phyloP scores from a whole-genome alignment of 257 asterid genomes.

The Nicotiana benthamiana region DNA sequence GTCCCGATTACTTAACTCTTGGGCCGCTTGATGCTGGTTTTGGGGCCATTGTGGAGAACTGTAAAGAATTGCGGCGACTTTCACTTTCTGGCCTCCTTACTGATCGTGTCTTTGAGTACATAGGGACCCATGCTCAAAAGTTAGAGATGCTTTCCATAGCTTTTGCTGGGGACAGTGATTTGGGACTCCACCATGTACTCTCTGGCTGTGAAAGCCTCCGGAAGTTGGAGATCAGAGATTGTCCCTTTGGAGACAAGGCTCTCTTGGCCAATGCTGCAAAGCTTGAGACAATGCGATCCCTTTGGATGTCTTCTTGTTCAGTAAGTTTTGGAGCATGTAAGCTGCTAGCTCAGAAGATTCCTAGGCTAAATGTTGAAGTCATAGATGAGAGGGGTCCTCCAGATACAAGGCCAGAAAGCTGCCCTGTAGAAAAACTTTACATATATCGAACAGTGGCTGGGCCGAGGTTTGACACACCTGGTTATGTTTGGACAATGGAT shows the following conservation, averaged over 20 bases:
- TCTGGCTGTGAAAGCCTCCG: conserved; percentile 88
- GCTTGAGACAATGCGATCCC: conserved; percentile 99
- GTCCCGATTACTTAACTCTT: conserved; percentile 67
- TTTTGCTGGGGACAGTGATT: conserved; percentile 91
- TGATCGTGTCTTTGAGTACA: conserved; percentile 64
- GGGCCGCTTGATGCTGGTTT: conserved; percentile 84
- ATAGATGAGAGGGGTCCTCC: conserved; percentile 90
- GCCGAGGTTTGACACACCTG: conserved; percentile 80
- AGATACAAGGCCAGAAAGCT: conserved; percentile 55
- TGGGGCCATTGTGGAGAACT: conserved; percentile 83
- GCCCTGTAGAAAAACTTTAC: conserved; percentile 74
- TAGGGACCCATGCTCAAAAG: conserved; percentile 80
- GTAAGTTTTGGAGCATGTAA: conserved; percentile 90
- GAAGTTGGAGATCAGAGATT: conserved; percentile 89
- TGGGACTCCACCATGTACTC: conserved; percentile 76
- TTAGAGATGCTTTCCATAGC: conserved; percentile 95
- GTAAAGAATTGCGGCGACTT: conserved; percentile 76
- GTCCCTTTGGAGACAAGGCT: conserved; percentile 97
- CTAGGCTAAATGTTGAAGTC: conserved; percentile 81
- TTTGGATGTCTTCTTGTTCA: conserved; percentile 98
- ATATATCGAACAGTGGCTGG: conserved; percentile 79
- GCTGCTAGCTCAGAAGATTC: conserved; percentile 76
- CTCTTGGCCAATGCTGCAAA: conserved; percentile 87
- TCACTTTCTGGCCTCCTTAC: conserved; percentile 84
- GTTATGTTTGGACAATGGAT: conserved; percentile 69